Evolutionary conservation across 805 yeast genomes (phyloP).

Genomic region (Wickerhamiella kurtzmanii): DNA sequence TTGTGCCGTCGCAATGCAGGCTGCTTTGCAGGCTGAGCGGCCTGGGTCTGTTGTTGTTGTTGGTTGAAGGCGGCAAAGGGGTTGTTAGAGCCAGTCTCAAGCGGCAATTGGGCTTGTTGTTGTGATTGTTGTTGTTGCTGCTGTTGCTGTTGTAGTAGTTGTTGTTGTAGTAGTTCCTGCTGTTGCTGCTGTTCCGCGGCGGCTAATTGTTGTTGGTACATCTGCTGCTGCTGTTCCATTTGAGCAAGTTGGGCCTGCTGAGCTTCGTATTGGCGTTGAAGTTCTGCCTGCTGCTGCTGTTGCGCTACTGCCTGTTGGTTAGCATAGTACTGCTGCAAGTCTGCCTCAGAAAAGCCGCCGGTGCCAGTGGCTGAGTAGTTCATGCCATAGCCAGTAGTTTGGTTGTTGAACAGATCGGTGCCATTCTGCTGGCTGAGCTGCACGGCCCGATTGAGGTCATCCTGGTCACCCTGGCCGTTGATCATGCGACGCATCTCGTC

Average conservation of each 20-base stretch:
- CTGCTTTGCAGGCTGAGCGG: neutral
- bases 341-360: slow-evolving; percentile 26
- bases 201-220: slow-evolving; percentile 13
- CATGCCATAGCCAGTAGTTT: slow-evolving; percentile 18
- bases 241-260: slow-evolving; percentile 25
- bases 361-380: slow-evolving; percentile 27
- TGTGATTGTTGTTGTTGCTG: slow-evolving; percentile 26
- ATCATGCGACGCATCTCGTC: slow-evolving; percentile 51
- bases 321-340: slow-evolving; percentile 25
- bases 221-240: slow-evolving; percentile 19
- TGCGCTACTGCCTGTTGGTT: slow-evolving; percentile 19
- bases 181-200: slow-evolving; percentile 3
- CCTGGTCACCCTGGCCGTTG: slow-evolving; percentile 29
- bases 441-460: slow-evolving; percentile 55
- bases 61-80: slow-evolving; percentile 46
- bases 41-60: slow-evolving; percentile 20
- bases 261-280: slow-evolving; percentile 15
- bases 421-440: slow-evolving; percentile 59
- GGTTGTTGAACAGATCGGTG: slow-evolving; percentile 17
- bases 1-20: slow-evolving; percentile 26
- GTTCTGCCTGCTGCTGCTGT: slow-evolving; percentile 20
- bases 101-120: slow-evolving; percentile 34
- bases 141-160: slow-evolving; percentile 22
- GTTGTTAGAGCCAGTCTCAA: slow-evolving; percentile 61
- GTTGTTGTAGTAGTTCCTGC: slow-evolving; percentile 11